Percentiles rank a stretch among this genome's conserved stretches.
Conservation (phyloP, 225 moss, liverwort and hornwort genomes). For the Marchantia polymorpha region DNA sequence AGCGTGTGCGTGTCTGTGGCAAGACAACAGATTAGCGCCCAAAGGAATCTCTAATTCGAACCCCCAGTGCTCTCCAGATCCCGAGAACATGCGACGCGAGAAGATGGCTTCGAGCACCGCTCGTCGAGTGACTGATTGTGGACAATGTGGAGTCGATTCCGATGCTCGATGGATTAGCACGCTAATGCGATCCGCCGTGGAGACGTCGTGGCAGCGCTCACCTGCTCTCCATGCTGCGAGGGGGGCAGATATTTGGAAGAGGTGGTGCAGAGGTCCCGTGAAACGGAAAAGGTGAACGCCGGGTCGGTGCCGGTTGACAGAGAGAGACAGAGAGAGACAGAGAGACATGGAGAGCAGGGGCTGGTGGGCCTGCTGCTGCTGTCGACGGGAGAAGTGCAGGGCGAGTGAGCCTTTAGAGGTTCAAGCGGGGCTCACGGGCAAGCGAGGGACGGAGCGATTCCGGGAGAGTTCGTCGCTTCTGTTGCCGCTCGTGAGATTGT, state of each 20-base stretch:
- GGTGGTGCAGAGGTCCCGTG: background rate
- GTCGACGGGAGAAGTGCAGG: background rate
- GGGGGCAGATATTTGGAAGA: background rate
- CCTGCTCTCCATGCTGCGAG: background rate
- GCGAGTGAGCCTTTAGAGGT: background rate
- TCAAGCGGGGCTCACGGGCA: background rate
- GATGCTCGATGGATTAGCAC: no score
- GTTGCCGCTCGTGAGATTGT: no score
- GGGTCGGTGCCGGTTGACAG: conserved; percentile 12
- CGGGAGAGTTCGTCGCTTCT: background rate
- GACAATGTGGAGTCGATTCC: no score
- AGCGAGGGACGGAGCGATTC: no score
- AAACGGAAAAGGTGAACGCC: conserved; percentile 13
- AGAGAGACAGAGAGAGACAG: no score
- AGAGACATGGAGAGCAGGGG: conserved; percentile 10
- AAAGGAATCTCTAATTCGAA: no score
- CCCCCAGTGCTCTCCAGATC: no score
- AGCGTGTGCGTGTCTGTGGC: no score
- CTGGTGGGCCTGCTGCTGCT: background rate
- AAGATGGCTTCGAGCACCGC: no score
- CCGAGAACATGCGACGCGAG: no score
- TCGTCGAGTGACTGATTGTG: no score
- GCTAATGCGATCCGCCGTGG: background rate
- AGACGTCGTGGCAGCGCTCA: background rate
- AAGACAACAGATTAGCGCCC: no score